Conservation (phyloP, 176 grass and related monocot species). For the Microstegium vimineum region DNA sequence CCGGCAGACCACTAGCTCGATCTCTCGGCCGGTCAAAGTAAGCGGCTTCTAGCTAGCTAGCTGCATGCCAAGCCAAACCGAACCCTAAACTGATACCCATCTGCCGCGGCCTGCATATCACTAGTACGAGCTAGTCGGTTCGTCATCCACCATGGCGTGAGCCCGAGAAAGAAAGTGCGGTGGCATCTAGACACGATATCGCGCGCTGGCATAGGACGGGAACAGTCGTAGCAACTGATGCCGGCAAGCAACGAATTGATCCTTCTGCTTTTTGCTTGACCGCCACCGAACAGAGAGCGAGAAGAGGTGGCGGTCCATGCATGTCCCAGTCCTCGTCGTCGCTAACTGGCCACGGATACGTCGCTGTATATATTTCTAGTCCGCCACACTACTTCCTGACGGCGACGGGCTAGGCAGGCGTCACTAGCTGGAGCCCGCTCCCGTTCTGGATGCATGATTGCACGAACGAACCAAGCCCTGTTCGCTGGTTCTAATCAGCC, state of each 20-base stretch:
- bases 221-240: background rate
- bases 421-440: too few species aligned
- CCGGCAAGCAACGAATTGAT: background rate
- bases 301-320: background rate
- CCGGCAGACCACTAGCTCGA: background rate
- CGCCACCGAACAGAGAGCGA: background rate
- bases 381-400: background rate
- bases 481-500: too few species aligned
- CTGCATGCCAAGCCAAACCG: too few species aligned
- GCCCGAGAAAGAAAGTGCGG: background rate
- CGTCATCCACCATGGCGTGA: too few species aligned
- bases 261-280: background rate
- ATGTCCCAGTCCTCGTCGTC: background rate
- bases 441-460: too few species aligned
- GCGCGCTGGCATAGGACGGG: background rate
- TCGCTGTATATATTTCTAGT: constrained; percentile 31
- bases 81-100: too few species aligned
- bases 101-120: too few species aligned
- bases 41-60: background rate
- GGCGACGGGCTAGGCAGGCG: background rate
- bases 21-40: background rate
- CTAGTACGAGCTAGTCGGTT: too few species aligned
- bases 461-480: background rate
- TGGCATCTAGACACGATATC: background rate
- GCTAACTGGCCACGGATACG: background rate